Evolutionary conservation across 352 stramenopile genomes (phyloP).

Genomic region (Phytophthora chlamydospora): DNA sequence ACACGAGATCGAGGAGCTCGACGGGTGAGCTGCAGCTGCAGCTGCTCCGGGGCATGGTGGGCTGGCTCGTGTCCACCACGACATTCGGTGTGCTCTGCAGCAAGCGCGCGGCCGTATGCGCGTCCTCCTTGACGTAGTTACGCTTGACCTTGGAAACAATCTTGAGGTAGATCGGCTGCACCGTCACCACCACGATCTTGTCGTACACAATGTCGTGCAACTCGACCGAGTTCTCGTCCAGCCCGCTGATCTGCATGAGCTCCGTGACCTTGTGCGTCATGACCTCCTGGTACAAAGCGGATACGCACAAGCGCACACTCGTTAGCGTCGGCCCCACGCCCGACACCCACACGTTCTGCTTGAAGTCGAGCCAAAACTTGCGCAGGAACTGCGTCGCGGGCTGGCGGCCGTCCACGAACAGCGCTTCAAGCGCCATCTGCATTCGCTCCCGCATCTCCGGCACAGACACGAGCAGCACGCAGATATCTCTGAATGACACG

Average conservation of each 20-base stretch:
- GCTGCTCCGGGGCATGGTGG: slow-evolving; percentile 29
- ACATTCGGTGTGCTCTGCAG: slow-evolving; percentile 18
- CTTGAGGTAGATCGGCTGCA: slow-evolving; percentile 49
- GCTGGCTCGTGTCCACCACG: slow-evolving; percentile 26
- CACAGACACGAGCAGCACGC: slow-evolving; percentile 43
- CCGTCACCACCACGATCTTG: slow-evolving; percentile 38
- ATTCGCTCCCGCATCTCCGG: slow-evolving; percentile 36
- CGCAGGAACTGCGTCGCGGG: slow-evolving; percentile 40
- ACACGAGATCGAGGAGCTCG: slow-evolving; percentile 39
- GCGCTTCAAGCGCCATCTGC: slow-evolving; percentile 50
- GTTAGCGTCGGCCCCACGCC: slow-evolving; percentile 28
- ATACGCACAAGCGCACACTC: slow-evolving; percentile 39
- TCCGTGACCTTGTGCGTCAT: slow-evolving; percentile 44
- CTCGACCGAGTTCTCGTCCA: slow-evolving; percentile 41
- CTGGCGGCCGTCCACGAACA: slow-evolving; percentile 54
- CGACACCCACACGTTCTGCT: slow-evolving; percentile 40
- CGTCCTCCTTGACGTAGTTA: slow-evolving; percentile 37
- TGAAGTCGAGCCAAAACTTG: slow-evolving; percentile 61
- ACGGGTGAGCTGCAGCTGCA: slow-evolving; percentile 35
- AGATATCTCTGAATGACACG: slow-evolving; percentile 61
- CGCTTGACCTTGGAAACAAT: slow-evolving; percentile 48
- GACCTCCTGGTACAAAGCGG: slow-evolving; percentile 40
- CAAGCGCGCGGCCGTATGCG: slow-evolving; percentile 26
- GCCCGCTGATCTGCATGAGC: slow-evolving; percentile 52
- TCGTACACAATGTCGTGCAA: slow-evolving; percentile 42